Evolutionary conservation across 371 early-diverging fungal species (phyloP), one percentile per base, ranked within the genome.

Genomic region (Lichtheimia ornata): DNA sequence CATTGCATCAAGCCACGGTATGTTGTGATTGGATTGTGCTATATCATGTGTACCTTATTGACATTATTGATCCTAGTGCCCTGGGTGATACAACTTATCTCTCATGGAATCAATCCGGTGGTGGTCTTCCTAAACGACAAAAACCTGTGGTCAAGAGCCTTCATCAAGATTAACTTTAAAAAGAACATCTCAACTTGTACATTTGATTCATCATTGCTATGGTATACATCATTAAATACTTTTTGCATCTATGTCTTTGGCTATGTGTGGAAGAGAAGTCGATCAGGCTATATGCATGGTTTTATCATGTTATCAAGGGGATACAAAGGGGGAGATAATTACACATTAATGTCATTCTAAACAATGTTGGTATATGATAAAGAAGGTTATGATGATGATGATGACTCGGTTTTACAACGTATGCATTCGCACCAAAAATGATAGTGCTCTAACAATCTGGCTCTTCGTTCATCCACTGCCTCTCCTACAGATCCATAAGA

Each of bases 81-180:
- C 79, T 97, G 53, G 97, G 96, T 22, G 97, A 97, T 74, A 91
- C 92, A 65, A 88, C 90, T 6, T 95, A 94, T 66, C 72, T 97
- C 56, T 92, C 94, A 22, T 97, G 98, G 97, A 97, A 97, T 75
- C 92, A 96, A 71, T 73, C 81, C n/a, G 80, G 77, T 0, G 66
- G 76, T 2, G 77, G 76, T 14, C 58, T 72, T 12, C 81, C 77
- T 2, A 47, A 50, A 0, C 17, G 30, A 17, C 43, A 52, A 27
- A 73, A 67, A 35, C 62, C 72, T 17, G 25, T 58, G 7, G 51
- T 61, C 24, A 69, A 69, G 27, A 40, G 27, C 7, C 62, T 72
- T 22, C 72, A 72, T 45, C 60, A 72, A 42, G 66, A 72, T 40
- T 72, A 71, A 61, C 6, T 35, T 28, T 5, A 28, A 28, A 28